Percentiles rank a stretch among this genome's conserved stretches.
Conservation (phyloP, 768 basidiomycete species). For the Lactarius psammicola region DNA sequence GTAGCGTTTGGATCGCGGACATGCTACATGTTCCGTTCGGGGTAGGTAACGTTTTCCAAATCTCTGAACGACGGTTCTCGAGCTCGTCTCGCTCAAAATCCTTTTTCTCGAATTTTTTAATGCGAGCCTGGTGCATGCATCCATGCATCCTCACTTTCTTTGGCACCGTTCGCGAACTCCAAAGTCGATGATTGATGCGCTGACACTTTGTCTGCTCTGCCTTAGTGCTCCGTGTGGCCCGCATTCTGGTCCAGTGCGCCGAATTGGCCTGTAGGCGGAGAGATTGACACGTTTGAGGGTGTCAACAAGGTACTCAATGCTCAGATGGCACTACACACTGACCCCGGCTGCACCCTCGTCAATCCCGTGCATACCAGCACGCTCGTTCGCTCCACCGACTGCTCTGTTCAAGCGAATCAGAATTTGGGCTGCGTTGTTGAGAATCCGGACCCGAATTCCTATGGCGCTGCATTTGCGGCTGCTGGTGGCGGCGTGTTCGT, state of each 20-base stretch:
- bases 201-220: background rate
- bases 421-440: slow-evolving; percentile 67
- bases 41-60: too few relatives aligned
- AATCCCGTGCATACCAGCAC: slow-evolving; percentile 51
- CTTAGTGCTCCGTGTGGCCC: slow-evolving; percentile 70
- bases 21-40: slow-evolving; percentile 64
- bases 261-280: slow-evolving; percentile 62
- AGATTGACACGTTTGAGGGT: slow-evolving; percentile 74
- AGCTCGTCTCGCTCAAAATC: too few relatives aligned
- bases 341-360: slow-evolving; percentile 53
- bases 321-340: slow-evolving; percentile 75
- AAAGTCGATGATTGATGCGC: background rate
- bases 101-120: too few relatives aligned
- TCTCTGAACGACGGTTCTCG: background rate
- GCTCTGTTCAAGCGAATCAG: slow-evolving; percentile 50
- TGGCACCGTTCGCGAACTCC: too few relatives aligned
- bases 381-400: slow-evolving; percentile 56
- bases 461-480: slow-evolving; percentile 63
- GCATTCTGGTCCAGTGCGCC: slow-evolving; percentile 58
- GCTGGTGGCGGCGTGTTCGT: slow-evolving; percentile 73
- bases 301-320: slow-evolving; percentile 66
- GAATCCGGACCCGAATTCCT: slow-evolving; percentile 54
- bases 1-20: slow-evolving; percentile 64
- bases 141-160: too few relatives aligned
- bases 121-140: too few relatives aligned